Base-by-base conservation (phyloP, 345 rosid genomes). In the Kandelia obovata region DNA sequence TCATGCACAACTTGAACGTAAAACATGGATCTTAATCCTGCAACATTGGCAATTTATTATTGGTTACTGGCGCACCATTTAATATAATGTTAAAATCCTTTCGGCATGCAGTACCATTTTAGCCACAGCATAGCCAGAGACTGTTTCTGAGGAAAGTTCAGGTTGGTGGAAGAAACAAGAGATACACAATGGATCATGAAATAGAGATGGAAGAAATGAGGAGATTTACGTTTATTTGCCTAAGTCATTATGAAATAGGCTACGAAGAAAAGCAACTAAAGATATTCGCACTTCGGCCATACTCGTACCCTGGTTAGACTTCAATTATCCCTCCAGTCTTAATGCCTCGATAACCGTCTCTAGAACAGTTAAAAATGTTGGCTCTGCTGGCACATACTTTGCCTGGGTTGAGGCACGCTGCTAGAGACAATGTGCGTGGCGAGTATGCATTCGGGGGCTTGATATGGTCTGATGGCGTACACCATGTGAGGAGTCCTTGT, bases 301-400 rank as follows among this genome's bases (percentile, higher is more conserved):
- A 76, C 76, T 2, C 20, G 5, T 83, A 88, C 58, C 78, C 82
- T 3, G 82, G 5, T 25, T 26, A 5, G 65, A 80, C 53, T 79
- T 86, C 56, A 88, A 86, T 83, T 81, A 84, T 72, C 90, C 92
- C 20, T 80, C 90, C 7, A 77, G n/a, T n/a, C n/a, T n/a, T n/a
- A n/a, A n/a, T n/a, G 67, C 61, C 60, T 9, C 71, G 0, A 25
- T 53, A 10, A 73, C 75, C 1, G 57, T 84, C 5, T 71, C 64
- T 6, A 53, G 89, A 58, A 77, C 57, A 37, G 74, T 84, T 5
- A 84, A 66, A 66, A 88, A 88, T 27, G 91, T 86, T 0, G 89
- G 87, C 2, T 9, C 78, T 16, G 80, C 89, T 0, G 81, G 83
- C 1, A 74, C 69, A 7, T 86, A 86, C 53, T 19, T 11, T 1